phyloP scores from a whole-genome alignment of 139 green algal species.

The Chlorella ohadii region DNA sequence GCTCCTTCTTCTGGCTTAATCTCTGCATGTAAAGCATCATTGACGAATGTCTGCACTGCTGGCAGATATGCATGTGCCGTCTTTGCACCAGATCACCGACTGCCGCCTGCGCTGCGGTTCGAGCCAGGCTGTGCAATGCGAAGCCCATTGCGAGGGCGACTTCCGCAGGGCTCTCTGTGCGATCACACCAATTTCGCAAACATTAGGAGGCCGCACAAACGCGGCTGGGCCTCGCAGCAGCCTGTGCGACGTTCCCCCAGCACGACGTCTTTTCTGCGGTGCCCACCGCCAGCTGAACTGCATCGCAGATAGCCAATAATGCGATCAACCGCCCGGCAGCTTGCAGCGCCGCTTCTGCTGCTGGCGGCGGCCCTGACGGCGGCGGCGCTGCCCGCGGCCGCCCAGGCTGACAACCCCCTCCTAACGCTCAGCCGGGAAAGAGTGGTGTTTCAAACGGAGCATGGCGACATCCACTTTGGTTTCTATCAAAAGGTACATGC shows the following conservation, averaged over 20 bases:
- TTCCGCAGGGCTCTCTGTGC: background rate
- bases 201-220: no score
- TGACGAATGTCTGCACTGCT: no score
- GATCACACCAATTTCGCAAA: no score
- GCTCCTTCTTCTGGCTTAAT: no score
- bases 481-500: slow-evolving; percentile 44
- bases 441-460: slow-evolving; percentile 64
- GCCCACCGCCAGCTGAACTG: background rate
- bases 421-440: background rate
- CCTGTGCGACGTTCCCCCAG: no score
- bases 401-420: background rate
- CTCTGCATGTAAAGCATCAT: background rate
- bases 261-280: background rate
- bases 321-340: background rate
- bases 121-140: no score
- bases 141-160: no score
- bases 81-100: no score
- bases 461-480: slow-evolving; percentile 76
- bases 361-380: background rate
- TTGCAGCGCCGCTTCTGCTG: background rate
- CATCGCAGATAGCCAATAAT: background rate
- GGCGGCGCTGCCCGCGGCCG: background rate
- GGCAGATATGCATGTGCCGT: no score
- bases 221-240: no score
- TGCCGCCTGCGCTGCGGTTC: no score